Evolutionary conservation across 1,284 basidiomycete species (phyloP), one percentile per base, ranked within the genome.

Genomic region (Schizopora paradoxa): DNA sequence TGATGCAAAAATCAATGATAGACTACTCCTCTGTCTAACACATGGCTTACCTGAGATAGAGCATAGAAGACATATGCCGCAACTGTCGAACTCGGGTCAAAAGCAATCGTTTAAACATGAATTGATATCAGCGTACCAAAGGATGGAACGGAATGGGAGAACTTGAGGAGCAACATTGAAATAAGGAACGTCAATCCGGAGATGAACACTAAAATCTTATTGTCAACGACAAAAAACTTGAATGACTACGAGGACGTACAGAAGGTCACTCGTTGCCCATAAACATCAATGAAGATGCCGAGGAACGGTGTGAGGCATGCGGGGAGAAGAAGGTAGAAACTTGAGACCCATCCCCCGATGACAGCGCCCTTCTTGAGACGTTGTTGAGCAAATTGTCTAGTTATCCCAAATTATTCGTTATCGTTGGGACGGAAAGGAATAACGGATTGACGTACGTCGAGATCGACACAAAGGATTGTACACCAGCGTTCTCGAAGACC

Each of bases 281-380:
- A 67, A 5, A 63, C 53, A 56, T 72, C 69, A 45, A 72, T 67
- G 52, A 67, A 68, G 45, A 70, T 62, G 13, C 69, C 68, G 39
- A 70, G 48, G 58, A 72, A 68, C 19, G 69, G 69, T 1, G 68
- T 70, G 51, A 70, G 53, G 45, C 65, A 65, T 6, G 66, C 65
- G 1, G 69, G 69, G 2, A 72, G 62, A 27, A 72, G 59, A 31
- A 72, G 57, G 56, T 70, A 72, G 57, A 72, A 67, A 51, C 67
- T 70, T 4, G 69, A 69, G n/a, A 70, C 69, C 69, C 69, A 72
- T 47, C 69, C 69, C 13, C 67, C 68, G 32, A 72, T 63, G 42
- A 72, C 66, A n/a, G 69, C 69, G 32, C 69, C 69, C 55, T 70
- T 68, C 56, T 69, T 60, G 39, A 72, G 55, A 3, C 69, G 60